phyloP scores from a whole-genome alignment of 2,329 filamentous ascomycete genomes.

The Aspergillus brasiliensis region DNA sequence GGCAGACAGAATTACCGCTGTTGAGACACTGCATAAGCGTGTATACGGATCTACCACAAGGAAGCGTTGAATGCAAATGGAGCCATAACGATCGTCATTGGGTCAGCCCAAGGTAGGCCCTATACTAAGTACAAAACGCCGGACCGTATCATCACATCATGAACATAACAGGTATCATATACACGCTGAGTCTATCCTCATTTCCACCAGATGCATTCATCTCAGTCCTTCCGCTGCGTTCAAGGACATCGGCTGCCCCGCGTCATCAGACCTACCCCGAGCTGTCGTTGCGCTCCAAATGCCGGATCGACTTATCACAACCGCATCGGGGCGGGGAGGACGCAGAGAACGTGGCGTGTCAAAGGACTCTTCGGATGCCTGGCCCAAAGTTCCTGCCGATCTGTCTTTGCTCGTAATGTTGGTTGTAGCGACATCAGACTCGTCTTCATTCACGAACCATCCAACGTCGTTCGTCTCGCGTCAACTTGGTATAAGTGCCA shows the following conservation, averaged over 20 bases:
- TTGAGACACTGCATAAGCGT: neutral
- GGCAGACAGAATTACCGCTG: too few species aligned
- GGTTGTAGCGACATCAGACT: neutral
- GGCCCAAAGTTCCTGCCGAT: neutral
- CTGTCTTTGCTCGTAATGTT: neutral
- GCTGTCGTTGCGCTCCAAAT: constrained; percentile 1
- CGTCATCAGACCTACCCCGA: neutral
- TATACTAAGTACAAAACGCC: constrained; percentile 9
- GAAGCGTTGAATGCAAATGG: neutral
- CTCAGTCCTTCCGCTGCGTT: neutral
- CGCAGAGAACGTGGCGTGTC: neutral
- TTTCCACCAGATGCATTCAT: constrained; percentile 7
- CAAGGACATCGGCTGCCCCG: constrained; percentile 9
- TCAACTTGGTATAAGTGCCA: constrained; percentile 49
- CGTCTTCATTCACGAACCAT: constrained; percentile 37
- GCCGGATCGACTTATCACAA: constrained; percentile 2
- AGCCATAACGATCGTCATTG: constrained; percentile 18
- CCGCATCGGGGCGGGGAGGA: constrained; percentile 11
- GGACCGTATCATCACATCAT: constrained; percentile 27
- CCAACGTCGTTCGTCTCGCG: constrained; percentile 51
- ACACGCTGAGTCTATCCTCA: constrained; percentile 15
- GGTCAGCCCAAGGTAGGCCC: constrained; percentile 7
- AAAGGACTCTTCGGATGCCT: neutral
- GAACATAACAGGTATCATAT: constrained; percentile 25
- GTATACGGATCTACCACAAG: neutral